Conservation (phyloP, 2,329 filamentous ascomycete genomes). For the Coniochaeta hoffmannii region DNA sequence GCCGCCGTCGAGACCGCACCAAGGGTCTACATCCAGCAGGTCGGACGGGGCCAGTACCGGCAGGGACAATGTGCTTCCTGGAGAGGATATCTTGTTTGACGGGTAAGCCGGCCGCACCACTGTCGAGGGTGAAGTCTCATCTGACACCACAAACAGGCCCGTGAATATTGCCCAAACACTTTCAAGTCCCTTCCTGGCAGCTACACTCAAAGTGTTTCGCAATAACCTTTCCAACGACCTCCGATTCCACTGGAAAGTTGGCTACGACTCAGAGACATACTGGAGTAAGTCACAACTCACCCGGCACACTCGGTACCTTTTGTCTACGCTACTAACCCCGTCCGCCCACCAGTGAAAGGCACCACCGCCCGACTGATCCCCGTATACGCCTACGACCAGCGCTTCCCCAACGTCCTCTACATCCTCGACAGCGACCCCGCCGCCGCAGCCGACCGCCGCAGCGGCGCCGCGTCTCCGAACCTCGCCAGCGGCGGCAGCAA, state of each 20-base stretch:
- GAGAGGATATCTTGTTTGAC: constrained; percentile 19
- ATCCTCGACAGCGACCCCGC: constrained; percentile 19
- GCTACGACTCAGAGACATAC: constrained; percentile 18
- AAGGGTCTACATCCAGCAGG: constrained; percentile 11
- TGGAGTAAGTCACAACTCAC: constrained; percentile 14
- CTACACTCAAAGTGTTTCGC: constrained; percentile 20
- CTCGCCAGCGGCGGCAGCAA: background rate
- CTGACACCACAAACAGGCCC: constrained; percentile 9
- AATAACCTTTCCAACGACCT: constrained; percentile 18
- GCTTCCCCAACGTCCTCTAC: constrained; percentile 16
- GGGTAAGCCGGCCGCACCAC: constrained; percentile 10
- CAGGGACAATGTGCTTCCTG: constrained; percentile 20
- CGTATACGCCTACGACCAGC: constrained; percentile 20
- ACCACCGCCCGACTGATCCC: constrained; percentile 19
- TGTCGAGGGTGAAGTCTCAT: background rate
- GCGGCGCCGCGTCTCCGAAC: constrained; percentile 6
- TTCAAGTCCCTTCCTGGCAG: constrained; percentile 14
- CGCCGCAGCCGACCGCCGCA: constrained; percentile 13
- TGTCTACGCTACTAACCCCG: background rate
- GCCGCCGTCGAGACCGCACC: background rate
- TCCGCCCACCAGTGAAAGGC: constrained; percentile 17
- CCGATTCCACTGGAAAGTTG: constrained; percentile 18
- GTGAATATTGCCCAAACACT: constrained; percentile 16
- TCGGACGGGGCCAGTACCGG: constrained; percentile 15
- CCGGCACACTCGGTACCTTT: background rate